phyloP scores from a whole-genome alignment of 306 rosid genomes.

The Luffa aegyptiaca region DNA sequence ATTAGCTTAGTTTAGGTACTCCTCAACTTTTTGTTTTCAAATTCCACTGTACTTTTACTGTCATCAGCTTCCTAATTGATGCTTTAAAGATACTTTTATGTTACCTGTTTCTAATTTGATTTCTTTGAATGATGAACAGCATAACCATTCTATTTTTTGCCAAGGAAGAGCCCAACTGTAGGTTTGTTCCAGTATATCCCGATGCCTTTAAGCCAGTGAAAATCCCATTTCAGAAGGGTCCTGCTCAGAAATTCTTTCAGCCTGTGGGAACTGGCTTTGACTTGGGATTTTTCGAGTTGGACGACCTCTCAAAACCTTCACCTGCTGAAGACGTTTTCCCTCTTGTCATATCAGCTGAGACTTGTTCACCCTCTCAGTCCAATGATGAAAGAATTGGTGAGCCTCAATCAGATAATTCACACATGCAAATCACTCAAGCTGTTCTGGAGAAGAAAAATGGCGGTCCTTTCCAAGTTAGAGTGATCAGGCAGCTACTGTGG shows the following conservation, averaged over 20 bases:
- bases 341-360: constrained; percentile 72
- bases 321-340: constrained; percentile 65
- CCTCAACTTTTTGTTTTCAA: background rate
- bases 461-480: constrained; percentile 56
- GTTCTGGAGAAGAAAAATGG: constrained; percentile 53
- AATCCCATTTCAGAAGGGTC: constrained; percentile 76
- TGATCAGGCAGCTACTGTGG: constrained; percentile 67
- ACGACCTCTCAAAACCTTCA: constrained; percentile 80
- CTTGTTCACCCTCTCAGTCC: constrained; percentile 28
- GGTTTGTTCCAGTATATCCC: constrained; percentile 54
- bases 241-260: constrained; percentile 63
- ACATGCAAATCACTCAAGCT: constrained; percentile 72
- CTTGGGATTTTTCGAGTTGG: constrained; percentile 77
- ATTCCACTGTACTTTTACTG: background rate
- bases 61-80: background rate
- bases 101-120: constrained; percentile 8
- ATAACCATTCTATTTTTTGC: constrained; percentile 73
- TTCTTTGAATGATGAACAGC: constrained; percentile 35
- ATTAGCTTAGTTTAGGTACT: background rate
- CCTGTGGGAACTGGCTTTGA: constrained; percentile 82
- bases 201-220: constrained; percentile 50
- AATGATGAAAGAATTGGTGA: constrained; percentile 26
- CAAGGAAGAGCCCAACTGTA: constrained; percentile 73
- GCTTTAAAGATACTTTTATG: background rate
- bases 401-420: constrained; percentile 27